Conservation (phyloP, 768 basidiomycete species). For the Russula earlei region DNA sequence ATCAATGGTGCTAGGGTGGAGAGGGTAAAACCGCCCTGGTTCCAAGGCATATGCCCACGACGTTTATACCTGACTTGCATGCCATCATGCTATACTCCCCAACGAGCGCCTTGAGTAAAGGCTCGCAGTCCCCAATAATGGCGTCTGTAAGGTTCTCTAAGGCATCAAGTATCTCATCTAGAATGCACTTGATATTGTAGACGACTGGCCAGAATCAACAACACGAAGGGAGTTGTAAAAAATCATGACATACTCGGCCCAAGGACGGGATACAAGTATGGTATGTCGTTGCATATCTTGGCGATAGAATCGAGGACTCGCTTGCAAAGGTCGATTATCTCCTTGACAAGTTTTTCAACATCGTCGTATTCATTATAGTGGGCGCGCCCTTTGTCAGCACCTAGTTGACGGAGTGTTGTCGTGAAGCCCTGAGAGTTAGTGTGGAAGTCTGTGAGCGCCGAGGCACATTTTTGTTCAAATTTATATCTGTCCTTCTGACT, state of each 20-base stretch:
- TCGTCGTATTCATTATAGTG: constrained; percentile 38
- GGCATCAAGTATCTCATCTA: constrained; percentile 42
- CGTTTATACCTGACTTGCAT: constrained; percentile 23
- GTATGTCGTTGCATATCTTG: constrained; percentile 31
- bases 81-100: constrained; percentile 19
- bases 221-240: neutral
- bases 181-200: constrained; percentile 49
- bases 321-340: constrained; percentile 41
- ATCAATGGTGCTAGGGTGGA: constrained; percentile 22
- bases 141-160: constrained; percentile 43
- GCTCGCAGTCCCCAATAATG: constrained; percentile 34
- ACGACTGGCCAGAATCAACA: constrained; percentile 33
- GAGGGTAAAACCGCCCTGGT: constrained; percentile 21
- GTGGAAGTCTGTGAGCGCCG: constrained; percentile 31
- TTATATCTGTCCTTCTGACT: constrained; percentile 28
- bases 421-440: constrained; percentile 28
- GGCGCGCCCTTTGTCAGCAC: constrained; percentile 39
- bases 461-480: constrained; percentile 32
- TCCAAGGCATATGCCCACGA: constrained; percentile 20
- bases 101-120: constrained; percentile 27
- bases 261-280: constrained; percentile 40
- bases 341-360: constrained; percentile 42
- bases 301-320: constrained; percentile 29
- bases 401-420: constrained; percentile 24
- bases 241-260: constrained; percentile 37